Base-by-base conservation (phyloP, 495 filamentous ascomycete genomes). In the Tuber borchii region DNA sequence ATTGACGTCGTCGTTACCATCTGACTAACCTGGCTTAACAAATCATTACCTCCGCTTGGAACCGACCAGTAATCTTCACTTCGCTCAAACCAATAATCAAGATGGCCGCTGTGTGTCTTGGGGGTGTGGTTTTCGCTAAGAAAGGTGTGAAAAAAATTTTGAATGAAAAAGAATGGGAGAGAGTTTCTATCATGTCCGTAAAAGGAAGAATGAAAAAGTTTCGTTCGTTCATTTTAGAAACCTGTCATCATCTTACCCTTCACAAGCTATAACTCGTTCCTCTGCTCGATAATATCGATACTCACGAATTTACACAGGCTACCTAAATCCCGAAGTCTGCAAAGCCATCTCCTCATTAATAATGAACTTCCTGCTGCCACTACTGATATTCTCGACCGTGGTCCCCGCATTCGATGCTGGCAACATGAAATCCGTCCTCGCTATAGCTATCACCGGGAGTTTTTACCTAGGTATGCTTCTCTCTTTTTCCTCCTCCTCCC, bases 321-420 rank as follows among this genome's bases (percentile, higher is more conserved):
- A 82, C 42, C 78, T 83, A 40, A 76, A 74, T 17, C 75, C 78
- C 61, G 81, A 80, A 74, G 78, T 68, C 34, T 83, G 77, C 71
- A 83, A 76, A 78, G 79, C 81, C 45, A 83, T 82, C 65, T 81
- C 81, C 44, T 65, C 69, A 51, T 51, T 83, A 40, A 65, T 83
- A 72, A 75, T 83, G 51, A 83, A 82, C 69, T 40, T 83, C 0
- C 71, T 83, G 17, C 70, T 83, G 5, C 81, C 81, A 39, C 31
- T 83, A 37, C 73, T 83, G 8, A 83, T 83, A 48, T 83, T 83
- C 61, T 80, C 81, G 68, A 81, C 81, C 20, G 81, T 83, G 34
- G 51, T 82, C 26, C 78, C 81, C 31, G 82, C 81, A 2, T 83
- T 83, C 77, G 73, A 82, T 46, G 34, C 75, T 34, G 70, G 74